Percentiles rank a stretch among this genome's conserved stretches.
Evolutionary conservation across 163 green algal species (phyloP).

Genomic region (Scenedesmus sp.): DNA sequence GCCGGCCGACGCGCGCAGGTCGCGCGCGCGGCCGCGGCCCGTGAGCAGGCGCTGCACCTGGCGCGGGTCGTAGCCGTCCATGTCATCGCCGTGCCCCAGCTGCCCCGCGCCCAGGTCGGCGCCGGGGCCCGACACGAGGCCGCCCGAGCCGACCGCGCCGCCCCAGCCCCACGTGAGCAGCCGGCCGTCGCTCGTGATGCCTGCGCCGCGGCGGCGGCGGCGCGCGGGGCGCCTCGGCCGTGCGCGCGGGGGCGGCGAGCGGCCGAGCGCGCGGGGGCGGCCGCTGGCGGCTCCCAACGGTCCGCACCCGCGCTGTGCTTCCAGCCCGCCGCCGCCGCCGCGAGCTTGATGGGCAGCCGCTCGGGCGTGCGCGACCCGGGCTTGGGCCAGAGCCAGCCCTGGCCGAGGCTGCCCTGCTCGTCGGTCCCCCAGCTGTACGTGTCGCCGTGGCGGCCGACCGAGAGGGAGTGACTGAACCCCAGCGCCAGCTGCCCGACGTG

Average conservation of each 20-base stretch:
- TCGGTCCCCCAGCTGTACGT: slow-evolving; percentile 42
- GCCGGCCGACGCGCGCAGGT: slow-evolving; percentile 42
- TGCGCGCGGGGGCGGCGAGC: too few species aligned
- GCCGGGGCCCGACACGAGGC: not conserved
- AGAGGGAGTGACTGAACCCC: slow-evolving; percentile 43
- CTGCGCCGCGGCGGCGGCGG: not conserved
- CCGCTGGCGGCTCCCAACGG: not conserved
- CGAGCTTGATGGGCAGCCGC: not conserved
- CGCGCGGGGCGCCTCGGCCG: too few species aligned
- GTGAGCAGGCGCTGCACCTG: slow-evolving; percentile 51
- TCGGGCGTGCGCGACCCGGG: not conserved
- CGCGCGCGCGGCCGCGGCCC: slow-evolving; percentile 39
- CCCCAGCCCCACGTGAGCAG: slow-evolving; percentile 43
- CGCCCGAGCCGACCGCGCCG: slow-evolving; percentile 37
- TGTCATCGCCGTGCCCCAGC: slow-evolving; percentile 75
- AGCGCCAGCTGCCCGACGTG: slow-evolving; percentile 22
- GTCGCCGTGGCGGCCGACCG: slow-evolving; percentile 26
- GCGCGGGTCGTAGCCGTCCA: slow-evolving; percentile 68
- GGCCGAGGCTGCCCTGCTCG: slow-evolving; percentile 41
- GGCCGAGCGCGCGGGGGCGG: too few species aligned
- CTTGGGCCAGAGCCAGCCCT: slow-evolving; percentile 39
- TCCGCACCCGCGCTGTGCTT: slow-evolving; percentile 26
- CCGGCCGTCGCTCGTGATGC: slow-evolving; percentile 12
- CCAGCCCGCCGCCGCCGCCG: slow-evolving; percentile 26
- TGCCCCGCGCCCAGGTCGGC: slow-evolving; percentile 62